A percentile compares a stretch with the other conserved stretches of the same genome.
Conservation (phyloP, 1,284 basidiomycete species). For the Golubevia sp. region DNA sequence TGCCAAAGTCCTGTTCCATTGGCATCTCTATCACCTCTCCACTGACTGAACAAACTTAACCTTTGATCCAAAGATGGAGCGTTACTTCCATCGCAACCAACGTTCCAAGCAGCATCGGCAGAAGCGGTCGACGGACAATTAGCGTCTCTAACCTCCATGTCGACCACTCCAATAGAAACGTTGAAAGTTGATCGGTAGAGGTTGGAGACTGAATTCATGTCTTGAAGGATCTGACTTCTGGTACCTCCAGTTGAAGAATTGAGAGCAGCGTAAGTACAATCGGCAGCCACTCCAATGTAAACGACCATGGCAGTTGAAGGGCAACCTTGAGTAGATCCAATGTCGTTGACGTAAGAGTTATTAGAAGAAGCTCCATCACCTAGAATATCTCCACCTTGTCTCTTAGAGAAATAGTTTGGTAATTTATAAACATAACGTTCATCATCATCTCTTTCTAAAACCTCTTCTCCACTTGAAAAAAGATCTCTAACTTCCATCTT, state of each 20-base stretch:
- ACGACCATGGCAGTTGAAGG: constrained; percentile 37
- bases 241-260: constrained; percentile 12
- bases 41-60: constrained; percentile 44
- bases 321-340: constrained; percentile 48
- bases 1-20: constrained; percentile 52
- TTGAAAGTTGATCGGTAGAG: constrained; percentile 48
- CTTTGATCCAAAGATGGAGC: constrained; percentile 28
- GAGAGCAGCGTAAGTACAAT: constrained; percentile 46
- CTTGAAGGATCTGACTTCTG: constrained; percentile 25
- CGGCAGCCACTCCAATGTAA: constrained; percentile 53
- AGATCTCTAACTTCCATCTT: not conserved
- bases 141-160: constrained; percentile 39
- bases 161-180: constrained; percentile 46
- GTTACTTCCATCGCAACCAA: constrained; percentile 25
- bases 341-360: constrained; percentile 17
- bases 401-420: not conserved
- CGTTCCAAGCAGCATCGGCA: constrained; percentile 40
- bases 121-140: constrained; percentile 33
- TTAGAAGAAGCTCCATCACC: not conserved
- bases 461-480: not conserved
- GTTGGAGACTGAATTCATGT: constrained; percentile 48
- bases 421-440: not conserved
- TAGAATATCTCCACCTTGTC: not conserved
- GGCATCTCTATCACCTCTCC: constrained; percentile 35
- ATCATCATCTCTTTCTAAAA: not conserved